Conservation (phyloP, 768 basidiomycete genomes). For the Podaxis mareebaensis region DNA sequence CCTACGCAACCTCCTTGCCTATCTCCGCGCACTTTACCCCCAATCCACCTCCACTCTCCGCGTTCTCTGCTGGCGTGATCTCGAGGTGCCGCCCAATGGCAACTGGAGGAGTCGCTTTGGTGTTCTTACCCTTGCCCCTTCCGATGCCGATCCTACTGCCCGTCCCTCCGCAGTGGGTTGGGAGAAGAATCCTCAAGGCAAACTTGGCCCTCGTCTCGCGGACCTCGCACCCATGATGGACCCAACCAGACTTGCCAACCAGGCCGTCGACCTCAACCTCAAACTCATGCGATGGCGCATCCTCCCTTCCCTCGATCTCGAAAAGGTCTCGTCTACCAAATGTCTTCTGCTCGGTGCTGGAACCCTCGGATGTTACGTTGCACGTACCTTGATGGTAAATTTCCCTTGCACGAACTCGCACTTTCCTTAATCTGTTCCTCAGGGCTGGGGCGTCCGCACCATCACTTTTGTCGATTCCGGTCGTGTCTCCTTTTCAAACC, state of each 20-base stretch:
- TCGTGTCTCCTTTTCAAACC: conserved; percentile 94
- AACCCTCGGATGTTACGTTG: conserved; percentile 95
- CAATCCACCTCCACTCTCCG: conserved; percentile 48
- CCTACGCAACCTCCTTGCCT: conserved; percentile 87
- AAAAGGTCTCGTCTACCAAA: conserved; percentile 76
- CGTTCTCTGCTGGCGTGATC: conserved; percentile 79
- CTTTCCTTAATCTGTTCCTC: not conserved
- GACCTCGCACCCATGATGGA: conserved; percentile 98
- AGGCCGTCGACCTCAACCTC: conserved; percentile 97
- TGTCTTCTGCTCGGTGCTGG: conserved; percentile 94
- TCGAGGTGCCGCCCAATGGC: conserved; percentile 38
- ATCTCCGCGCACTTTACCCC: conserved; percentile 65
- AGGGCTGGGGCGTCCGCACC: conserved; percentile 96
- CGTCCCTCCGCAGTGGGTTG: conserved; percentile 83
- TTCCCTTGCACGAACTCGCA: not conserved
- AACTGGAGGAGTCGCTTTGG: conserved; percentile 70
- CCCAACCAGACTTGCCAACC: conserved; percentile 87
- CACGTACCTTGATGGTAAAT: conserved; percentile 84
- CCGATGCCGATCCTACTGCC: conserved; percentile 14
- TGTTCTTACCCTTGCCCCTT: conserved; percentile 26
- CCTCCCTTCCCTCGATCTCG: conserved; percentile 84
- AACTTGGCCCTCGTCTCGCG: conserved; percentile 82
- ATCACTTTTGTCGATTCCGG: conserved; percentile 94
- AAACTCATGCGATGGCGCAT: conserved; percentile 99
- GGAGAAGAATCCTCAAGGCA: conserved; percentile 91